Conservation (phyloP, 176 grass and related monocot genomes). For the Calamus simplicifolius region DNA sequence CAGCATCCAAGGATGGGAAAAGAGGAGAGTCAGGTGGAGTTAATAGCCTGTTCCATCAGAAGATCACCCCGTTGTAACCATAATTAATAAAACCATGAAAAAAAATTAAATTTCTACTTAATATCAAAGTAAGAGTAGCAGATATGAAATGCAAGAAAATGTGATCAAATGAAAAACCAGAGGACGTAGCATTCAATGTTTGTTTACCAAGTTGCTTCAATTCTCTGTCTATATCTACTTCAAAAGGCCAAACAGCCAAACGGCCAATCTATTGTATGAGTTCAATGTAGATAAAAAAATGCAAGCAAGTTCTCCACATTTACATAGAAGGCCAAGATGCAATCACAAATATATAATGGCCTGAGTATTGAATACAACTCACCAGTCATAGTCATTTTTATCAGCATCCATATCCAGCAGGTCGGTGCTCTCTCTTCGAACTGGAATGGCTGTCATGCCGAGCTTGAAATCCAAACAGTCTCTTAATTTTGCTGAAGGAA, state of each 20-base stretch:
- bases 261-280: too few species aligned
- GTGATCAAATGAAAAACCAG: too few species aligned
- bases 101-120: too few species aligned
- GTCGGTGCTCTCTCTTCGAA: constrained; percentile 56
- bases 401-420: constrained; percentile 68
- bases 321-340: too few species aligned
- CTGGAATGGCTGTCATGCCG: constrained; percentile 43
- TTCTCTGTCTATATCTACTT: too few species aligned
- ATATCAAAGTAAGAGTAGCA: too few species aligned
- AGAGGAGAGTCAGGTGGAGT: constrained; percentile 92
- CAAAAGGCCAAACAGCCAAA: too few species aligned
- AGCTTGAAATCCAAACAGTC: constrained; percentile 67
- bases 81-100: background rate
- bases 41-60: constrained; percentile 45
- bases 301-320: too few species aligned
- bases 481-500: constrained; percentile 62
- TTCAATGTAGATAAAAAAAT: too few species aligned
- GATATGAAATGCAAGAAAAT: too few species aligned
- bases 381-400: constrained; percentile 99
- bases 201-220: too few species aligned
- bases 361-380: constrained; percentile 23
- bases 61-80: background rate
- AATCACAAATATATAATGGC: constrained; percentile 6
- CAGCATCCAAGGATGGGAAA: constrained; percentile 81
- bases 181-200: too few species aligned